Evolutionary conservation across 2,329 filamentous ascomycete species (phyloP).

Genomic region (Macrophomina tecta): DNA sequence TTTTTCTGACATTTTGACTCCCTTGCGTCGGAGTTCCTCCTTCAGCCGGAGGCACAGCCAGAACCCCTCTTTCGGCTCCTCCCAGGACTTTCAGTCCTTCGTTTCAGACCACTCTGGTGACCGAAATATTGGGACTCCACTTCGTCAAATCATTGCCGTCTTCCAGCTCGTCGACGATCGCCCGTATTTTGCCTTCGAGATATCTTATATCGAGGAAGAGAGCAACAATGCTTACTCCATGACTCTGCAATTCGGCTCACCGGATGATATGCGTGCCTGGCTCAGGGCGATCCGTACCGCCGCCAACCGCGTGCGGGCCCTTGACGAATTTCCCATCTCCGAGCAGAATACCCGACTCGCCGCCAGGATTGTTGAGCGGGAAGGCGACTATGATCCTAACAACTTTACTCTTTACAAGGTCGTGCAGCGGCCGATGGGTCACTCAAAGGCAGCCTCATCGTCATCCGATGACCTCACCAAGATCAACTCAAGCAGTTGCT

Average conservation of each 20-base stretch:
- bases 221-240: constrained; percentile 65
- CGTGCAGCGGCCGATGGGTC: constrained; percentile 66
- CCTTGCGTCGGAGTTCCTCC: constrained; percentile 38
- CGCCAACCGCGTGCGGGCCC: constrained; percentile 60
- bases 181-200: constrained; percentile 70
- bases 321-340: constrained; percentile 61
- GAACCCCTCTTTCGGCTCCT: constrained; percentile 64
- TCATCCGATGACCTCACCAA: constrained; percentile 72
- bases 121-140: constrained; percentile 62
- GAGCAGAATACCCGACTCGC: constrained; percentile 67
- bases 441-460: constrained; percentile 62
- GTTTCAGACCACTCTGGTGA: constrained; percentile 57
- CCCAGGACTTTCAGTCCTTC: constrained; percentile 65
- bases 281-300: constrained; percentile 66
- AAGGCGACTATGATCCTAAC: constrained; percentile 71
- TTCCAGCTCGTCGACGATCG: constrained; percentile 71
- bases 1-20: constrained; percentile 53
- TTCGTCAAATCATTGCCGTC: constrained; percentile 71
- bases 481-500: constrained; percentile 68
- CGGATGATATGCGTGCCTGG: constrained; percentile 70
- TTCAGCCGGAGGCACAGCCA: constrained; percentile 65
- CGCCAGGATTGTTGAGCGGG: constrained; percentile 66
- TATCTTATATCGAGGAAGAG: constrained; percentile 72
- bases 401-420: constrained; percentile 73
- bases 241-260: constrained; percentile 68